A percentile compares a stretch with the other conserved stretches of the same genome.
These are phyloP conservation scores for Termitomyces sp. DNA, from an alignment of 1,284 basidiomycete species.

Conservation along the genomic window DNA sequence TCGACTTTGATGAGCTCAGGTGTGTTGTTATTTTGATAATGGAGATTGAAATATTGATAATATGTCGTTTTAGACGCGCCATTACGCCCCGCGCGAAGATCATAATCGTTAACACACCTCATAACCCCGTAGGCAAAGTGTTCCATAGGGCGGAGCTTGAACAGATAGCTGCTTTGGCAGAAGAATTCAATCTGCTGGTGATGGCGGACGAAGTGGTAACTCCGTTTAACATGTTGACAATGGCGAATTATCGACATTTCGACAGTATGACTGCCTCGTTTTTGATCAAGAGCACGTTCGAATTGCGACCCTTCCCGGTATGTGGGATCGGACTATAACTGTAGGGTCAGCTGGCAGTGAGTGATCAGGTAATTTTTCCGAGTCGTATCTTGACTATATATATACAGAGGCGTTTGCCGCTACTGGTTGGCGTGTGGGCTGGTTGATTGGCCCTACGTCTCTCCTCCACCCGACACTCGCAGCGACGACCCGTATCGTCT, in stretches of 20 bases:
- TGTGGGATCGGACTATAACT: conserved; percentile 84
- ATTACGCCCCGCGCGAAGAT: conserved; percentile 87
- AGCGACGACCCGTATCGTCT: conserved; percentile 91
- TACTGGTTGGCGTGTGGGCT: conserved; percentile 97
- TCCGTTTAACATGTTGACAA: conserved; percentile 12
- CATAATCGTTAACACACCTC: conserved; percentile 92
- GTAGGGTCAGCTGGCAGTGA: conserved; percentile 48
- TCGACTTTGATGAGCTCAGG: conserved; percentile 85
- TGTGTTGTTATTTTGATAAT: conserved; percentile 24
- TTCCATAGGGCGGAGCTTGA: conserved; percentile 83
- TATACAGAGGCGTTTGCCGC: conserved; percentile 88
- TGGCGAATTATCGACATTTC: conserved; percentile 5
- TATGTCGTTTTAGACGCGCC: conserved; percentile 47
- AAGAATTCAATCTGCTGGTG: conserved; percentile 90
- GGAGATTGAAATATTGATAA: neutral
- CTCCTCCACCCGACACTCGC: conserved; percentile 87
- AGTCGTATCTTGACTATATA: conserved; percentile 9
- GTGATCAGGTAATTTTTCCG: conserved; percentile 15
- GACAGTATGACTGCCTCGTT: conserved; percentile 89
- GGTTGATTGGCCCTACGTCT: conserved; percentile 84
- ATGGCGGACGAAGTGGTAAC: conserved; percentile 95
- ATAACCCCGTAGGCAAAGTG: conserved; percentile 96
- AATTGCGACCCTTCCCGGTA: conserved; percentile 90
- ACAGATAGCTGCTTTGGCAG: conserved; percentile 79
- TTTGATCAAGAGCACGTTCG: conserved; percentile 90